Base-by-base conservation (phyloP, 306 rosid species). In the Sicyos baderoa region DNA sequence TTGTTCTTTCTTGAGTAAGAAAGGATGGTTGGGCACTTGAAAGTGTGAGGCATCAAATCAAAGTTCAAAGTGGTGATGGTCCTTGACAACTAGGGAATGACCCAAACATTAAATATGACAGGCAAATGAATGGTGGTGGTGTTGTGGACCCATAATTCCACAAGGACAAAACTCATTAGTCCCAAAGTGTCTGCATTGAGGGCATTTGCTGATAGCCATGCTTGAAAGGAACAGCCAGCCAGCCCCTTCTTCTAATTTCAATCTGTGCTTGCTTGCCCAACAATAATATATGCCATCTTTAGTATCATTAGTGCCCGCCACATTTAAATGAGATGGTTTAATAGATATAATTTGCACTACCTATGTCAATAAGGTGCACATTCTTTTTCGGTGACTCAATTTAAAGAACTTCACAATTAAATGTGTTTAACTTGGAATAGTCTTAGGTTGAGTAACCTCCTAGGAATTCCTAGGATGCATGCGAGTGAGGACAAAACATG, bases 201-300 rank as follows among this genome's bases (percentile, higher is more conserved):
- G 76, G 35, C 47, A 42, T 32, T 79, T 35, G 42, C 5, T 27
- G 22, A 54, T 49, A 55, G 68, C 9, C 59, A 50, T 4, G 40
- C 14, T 54, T 74, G 76, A 75, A 71, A 68, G 72, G 54, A 72
- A 68, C 42, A 35, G 42, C 42, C 78, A 35, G 42, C 42, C 78
- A 40, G 25, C 40, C 44, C 14, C 18, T 19, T 44, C 7, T 71
- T 47, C 27, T 47, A 7, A 32, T 32, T 32, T 32, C 37, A 32
- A 42, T 5, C 6, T 51, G 74, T 58, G 54, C 75, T 35, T 54
- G 48, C 73, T 25, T 25, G 35, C 35, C 35, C n/a, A n/a, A n/a
- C n/a, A n/a, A n/a, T n/a, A n/a, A n/a, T n/a, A n/a, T n/a, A n/a
- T n/a, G n/a, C n/a, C n/a, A n/a, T n/a, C n/a, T n/a, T n/a, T n/a